phyloP scores from a whole-genome alignment of 139 green algal genomes.

The Microglena sp. region DNA sequence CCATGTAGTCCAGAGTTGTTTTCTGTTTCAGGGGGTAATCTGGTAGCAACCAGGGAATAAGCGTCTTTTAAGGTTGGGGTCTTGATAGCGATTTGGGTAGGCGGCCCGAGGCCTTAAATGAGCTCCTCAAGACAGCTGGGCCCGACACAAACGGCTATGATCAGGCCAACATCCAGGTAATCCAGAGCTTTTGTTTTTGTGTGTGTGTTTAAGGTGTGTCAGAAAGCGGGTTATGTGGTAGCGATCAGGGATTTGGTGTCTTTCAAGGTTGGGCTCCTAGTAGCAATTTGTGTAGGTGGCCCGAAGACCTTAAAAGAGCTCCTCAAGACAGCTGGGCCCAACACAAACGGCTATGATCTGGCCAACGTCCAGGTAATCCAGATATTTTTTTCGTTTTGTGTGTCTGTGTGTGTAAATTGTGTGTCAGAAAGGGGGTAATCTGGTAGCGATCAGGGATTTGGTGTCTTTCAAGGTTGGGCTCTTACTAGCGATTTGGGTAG shows the following conservation, averaged over 20 bases:
- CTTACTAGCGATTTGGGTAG: too few species aligned
- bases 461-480: too few species aligned
- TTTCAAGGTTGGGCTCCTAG: too few species aligned
- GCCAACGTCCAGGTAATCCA: constrained; percentile 33
- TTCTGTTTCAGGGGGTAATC: neutral
- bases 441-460: too few species aligned
- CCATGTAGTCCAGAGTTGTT: neutral
- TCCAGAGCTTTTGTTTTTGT: neutral
- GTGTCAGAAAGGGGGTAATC: neutral
- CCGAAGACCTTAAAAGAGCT: constrained; percentile 23
- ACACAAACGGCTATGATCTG: constrained; percentile 26
- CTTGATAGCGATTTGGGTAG: neutral
- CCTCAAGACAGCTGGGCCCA: constrained; percentile 32
- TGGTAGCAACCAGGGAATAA: too few species aligned
- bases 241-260: too few species aligned
- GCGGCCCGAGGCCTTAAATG: constrained; percentile 19
- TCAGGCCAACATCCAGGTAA: too few species aligned
- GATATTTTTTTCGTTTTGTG: neutral
- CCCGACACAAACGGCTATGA: too few species aligned
- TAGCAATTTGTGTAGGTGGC: constrained; percentile 12
- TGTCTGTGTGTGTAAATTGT: neutral
- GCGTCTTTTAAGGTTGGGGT: too few species aligned
- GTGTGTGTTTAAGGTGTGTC: neutral
- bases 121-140: too few species aligned
- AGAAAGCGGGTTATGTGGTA: neutral